phyloP scores from a whole-genome alignment of 2,329 filamentous ascomycete genomes.

The Fusarium sp. region DNA sequence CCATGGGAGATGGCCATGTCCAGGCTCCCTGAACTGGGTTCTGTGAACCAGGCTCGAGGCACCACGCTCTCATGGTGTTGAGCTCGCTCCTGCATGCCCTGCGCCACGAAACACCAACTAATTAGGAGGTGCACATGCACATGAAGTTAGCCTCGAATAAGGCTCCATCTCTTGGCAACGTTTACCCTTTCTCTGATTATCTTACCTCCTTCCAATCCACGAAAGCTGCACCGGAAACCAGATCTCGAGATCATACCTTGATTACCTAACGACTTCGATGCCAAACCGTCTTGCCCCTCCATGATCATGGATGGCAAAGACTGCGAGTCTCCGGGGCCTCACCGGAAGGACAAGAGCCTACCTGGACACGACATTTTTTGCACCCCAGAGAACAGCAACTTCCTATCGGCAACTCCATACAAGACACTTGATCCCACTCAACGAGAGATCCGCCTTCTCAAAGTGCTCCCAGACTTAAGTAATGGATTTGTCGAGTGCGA shows the following conservation, averaged over 20 bases:
- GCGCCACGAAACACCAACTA: background rate
- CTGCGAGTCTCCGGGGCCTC: background rate
- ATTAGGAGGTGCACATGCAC: no score
- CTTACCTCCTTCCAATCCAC: background rate
- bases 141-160: background rate
- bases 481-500: slow-evolving; percentile 4
- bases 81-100: background rate
- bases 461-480: background rate
- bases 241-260: background rate
- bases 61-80: background rate
- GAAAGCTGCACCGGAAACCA: background rate
- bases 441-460: slow-evolving; percentile 14
- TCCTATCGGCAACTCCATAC: background rate
- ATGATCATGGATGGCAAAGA: background rate
- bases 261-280: no score
- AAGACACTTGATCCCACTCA: background rate
- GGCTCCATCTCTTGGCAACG: background rate
- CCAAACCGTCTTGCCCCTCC: background rate
- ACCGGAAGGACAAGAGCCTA: background rate
- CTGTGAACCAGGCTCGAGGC: no score
- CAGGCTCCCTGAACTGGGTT: no score
- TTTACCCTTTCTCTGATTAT: background rate
- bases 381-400: slow-evolving; percentile 15
- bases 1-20: no score
- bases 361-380: slow-evolving; percentile 24